These are phyloP conservation scores for Lindgomyces ingoldianus DNA, from an alignment of 495 filamentous ascomycete species.

Conservation along the genomic window DNA sequence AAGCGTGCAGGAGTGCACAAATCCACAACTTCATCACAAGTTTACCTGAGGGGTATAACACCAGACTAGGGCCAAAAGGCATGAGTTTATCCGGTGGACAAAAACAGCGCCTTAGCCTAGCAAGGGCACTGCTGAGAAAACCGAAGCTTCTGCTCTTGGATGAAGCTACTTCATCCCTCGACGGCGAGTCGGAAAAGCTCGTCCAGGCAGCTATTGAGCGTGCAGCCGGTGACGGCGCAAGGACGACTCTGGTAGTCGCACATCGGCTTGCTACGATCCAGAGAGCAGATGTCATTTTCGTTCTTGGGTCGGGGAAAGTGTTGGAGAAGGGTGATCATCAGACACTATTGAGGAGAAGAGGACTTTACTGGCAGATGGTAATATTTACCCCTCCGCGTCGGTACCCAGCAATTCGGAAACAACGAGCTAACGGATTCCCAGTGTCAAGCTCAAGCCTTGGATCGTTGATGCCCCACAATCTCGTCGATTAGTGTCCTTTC, in stretches of 20 bases:
- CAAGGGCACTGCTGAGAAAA: conserved; percentile 71
- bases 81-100: conserved; percentile 79
- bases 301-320: conserved; percentile 77
- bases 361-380: conserved; percentile 75
- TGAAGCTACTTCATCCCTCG: conserved; percentile 79
- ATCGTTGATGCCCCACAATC: no score
- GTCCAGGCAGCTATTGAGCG: conserved; percentile 78
- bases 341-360: conserved; percentile 64
- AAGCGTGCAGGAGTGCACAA: conserved; percentile 42
- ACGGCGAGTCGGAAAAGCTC: conserved; percentile 79
- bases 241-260: conserved; percentile 39
- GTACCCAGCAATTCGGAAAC: no score
- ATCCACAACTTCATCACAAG: conserved; percentile 39
- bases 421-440: conserved; percentile 11
- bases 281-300: conserved; percentile 81
- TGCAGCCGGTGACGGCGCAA: conserved; percentile 25
- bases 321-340: conserved; percentile 72
- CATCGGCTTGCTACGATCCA: conserved; percentile 50
- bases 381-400: conserved; percentile 51
- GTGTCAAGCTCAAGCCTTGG: conserved; percentile 37
- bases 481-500: no score
- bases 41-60: conserved; percentile 70
- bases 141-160: conserved; percentile 74
- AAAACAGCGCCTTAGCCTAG: conserved; percentile 79
- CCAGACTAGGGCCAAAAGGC: conserved; percentile 74